These are phyloP conservation scores for Forsythia viridissima DNA, from an alignment of 257 asterid species.

Conservation along the genomic window DNA sequence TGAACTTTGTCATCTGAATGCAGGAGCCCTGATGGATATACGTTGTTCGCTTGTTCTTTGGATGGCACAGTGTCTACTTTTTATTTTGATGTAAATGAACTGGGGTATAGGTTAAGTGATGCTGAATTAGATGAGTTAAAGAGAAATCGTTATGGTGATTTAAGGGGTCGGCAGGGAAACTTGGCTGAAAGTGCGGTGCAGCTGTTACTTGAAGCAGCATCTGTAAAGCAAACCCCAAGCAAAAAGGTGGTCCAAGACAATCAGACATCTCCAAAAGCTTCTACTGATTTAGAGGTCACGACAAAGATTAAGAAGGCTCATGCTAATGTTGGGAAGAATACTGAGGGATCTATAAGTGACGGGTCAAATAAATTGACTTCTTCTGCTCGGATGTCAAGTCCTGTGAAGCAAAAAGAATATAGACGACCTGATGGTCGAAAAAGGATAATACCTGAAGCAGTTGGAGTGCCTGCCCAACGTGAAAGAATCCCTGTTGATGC, in stretches of 20 bases:
- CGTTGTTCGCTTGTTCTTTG: slow-evolving; percentile 91
- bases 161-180: slow-evolving; percentile 78
- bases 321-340: slow-evolving; percentile 53
- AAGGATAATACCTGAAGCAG: slow-evolving; percentile 99
- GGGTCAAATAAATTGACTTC: slow-evolving; percentile 49
- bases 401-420: slow-evolving; percentile 92
- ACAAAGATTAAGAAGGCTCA: slow-evolving; percentile 40
- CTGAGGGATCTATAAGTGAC: slow-evolving; percentile 44
- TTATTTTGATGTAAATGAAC: slow-evolving; percentile 75
- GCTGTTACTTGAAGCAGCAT: slow-evolving; percentile 84
- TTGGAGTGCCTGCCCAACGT: slow-evolving; percentile 67
- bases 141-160: slow-evolving; percentile 84
- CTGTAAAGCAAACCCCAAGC: slow-evolving; percentile 55
- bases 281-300: slow-evolving; percentile 38
- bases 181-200: slow-evolving; percentile 94
- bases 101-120: slow-evolving; percentile 73
- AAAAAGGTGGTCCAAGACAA: slow-evolving; percentile 47
- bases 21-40: slow-evolving; percentile 99
- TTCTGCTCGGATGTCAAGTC: slow-evolving; percentile 63
- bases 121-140: slow-evolving; percentile 84
- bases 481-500: slow-evolving; percentile 46
- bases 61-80: slow-evolving; percentile 93
- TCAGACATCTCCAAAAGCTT: slow-evolving; percentile 50
- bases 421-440: slow-evolving; percentile 96
- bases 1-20: slow-evolving; percentile 26